Base-by-base conservation (phyloP, 805 yeast species). In the Cyberlindnera maclurae region DNA sequence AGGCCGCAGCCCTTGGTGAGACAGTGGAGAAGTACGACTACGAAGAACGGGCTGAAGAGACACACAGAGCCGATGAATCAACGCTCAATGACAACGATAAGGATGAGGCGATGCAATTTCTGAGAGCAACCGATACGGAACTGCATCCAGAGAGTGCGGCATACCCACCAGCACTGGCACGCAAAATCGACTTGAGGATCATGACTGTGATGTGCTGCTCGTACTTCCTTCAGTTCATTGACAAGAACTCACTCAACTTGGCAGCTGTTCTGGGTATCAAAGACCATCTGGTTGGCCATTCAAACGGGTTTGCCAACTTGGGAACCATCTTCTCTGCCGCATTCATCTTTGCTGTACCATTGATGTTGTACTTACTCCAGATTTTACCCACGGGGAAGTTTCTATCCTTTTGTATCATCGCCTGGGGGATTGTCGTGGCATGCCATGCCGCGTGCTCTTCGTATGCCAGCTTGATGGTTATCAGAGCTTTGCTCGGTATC, bases 191-290 rank as follows among this genome's bases (percentile, higher is more conserved):
- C 52, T 31, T 40, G 6, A 59, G 67, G 30, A 61, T 77, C 15
- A 51, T 75, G 53, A 66, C 78, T 0, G 56, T 75, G 22, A 54
- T 77, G 46, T 72, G 80, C 46, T 60, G 67, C 28, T 67, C 75
- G 12, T 77, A 77, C 46, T 68, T 77, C 40, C 56, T 76, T 13
- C 80, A 77, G 59, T 74, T 73, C 47, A 58, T 77, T 40, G 84
- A 78, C 46, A 78, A 78, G 49, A 65, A 74, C n/a, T 56, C 77
- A 36, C 56, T 73, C 29, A 76, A 77, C 45, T 75, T 77, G 50
- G 79, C 83, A 3, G 79, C 79, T 12, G 77, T 77, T 1, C 73
- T 78, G 81, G 82, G 82, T 1, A 73, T 77, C 47, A 72, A 69
- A 49, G 53, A 62, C 3, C 65, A 73, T 48, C 60, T 75, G 43